phyloP scores from a whole-genome alignment of 805 yeast species.

The Metschnikowia bowlesiae region DNA sequence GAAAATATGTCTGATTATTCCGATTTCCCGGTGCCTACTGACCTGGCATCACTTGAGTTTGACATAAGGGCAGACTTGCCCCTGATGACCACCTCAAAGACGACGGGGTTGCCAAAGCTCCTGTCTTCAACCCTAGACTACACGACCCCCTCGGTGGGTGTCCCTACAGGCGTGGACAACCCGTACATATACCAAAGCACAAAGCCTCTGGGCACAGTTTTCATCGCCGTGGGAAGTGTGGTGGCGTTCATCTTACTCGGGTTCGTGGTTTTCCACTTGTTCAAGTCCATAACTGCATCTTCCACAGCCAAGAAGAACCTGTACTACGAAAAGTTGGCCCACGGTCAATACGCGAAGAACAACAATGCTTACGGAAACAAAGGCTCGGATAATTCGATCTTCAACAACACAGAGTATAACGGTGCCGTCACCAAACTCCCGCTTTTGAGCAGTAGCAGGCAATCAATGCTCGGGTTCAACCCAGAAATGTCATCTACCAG shows the following conservation, averaged over 20 bases:
- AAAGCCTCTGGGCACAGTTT: constrained; percentile 73
- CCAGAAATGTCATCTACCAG: constrained; percentile 26
- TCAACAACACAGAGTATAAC: constrained; percentile 14
- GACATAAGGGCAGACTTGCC: constrained; percentile 1
- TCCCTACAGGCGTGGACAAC: constrained; percentile 58
- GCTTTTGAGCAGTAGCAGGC: constrained; percentile 19
- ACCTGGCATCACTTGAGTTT: neutral
- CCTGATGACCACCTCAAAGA: neutral
- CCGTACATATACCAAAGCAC: constrained; percentile 55
- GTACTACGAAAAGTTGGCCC: constrained; percentile 27
- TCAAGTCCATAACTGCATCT: constrained; percentile 46
- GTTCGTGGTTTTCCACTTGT: constrained; percentile 49
- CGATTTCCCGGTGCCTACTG: neutral
- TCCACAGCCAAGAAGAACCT: constrained; percentile 47
- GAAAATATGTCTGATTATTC: neutral
- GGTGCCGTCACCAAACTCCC: constrained; percentile 33
- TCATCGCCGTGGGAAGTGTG: constrained; percentile 73
- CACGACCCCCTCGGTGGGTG: constrained; percentile 47
- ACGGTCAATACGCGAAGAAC: constrained; percentile 30
- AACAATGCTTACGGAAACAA: constrained; percentile 27
- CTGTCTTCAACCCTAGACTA: constrained; percentile 17
- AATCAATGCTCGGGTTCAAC: constrained; percentile 14
- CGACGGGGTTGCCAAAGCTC: constrained; percentile 13
- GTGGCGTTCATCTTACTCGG: constrained; percentile 55
- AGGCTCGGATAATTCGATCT: neutral